Base-by-base conservation (phyloP, 352 stramenopile species). In the Blastocystis hominis region DNA sequence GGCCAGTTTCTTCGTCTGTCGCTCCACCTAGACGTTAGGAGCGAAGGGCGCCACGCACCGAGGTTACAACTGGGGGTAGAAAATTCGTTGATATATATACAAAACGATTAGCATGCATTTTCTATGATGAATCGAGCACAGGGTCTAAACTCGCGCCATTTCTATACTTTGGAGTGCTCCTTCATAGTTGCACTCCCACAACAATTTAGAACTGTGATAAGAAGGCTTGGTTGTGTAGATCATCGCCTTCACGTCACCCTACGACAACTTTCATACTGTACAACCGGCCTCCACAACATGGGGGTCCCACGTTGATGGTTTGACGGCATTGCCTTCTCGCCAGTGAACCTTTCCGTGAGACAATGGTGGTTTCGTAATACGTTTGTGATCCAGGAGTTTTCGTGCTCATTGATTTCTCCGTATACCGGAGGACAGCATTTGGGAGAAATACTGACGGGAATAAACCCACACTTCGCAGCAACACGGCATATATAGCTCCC, bases 121-220 rank as follows among this genome's bases (percentile, higher is more conserved):
- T 84, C 72, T 84, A 84, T 17, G 13, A 46, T 20, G 24, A 0
- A 84, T 3, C 2, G 15, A 13, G 44, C 9, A 69, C 7, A 53
- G 17, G 17, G 30, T 13, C 13, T 9, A 66, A 47, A 84, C 72
- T 7, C 72, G 50, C 3, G 72, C 72, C 72, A 84, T 84, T 47
- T 84, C 72, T 34, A 84, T 84, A 46, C 72, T 84, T 42, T 84
- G 30, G 38, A 84, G 72, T 44, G 72, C 72, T 36, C 72, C 72
- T n/a, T 68, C 50, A 68, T 66, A 84, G 56, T 84, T 84, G 50
- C 72, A 84, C n/a, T 84, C 72, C 72, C 72, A 84, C 1, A 84
- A 24, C 4, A 10, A n/a, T 34, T 53, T 44, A 7, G 59, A 44
- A 69, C 30, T 84, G 7, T 40, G 72, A 68, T 84, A 68, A 7